Percentiles rank a stretch among this genome's conserved stretches.
Conservation (phyloP, 2,329 filamentous ascomycete genomes). For the Alternaria ventricosa region DNA sequence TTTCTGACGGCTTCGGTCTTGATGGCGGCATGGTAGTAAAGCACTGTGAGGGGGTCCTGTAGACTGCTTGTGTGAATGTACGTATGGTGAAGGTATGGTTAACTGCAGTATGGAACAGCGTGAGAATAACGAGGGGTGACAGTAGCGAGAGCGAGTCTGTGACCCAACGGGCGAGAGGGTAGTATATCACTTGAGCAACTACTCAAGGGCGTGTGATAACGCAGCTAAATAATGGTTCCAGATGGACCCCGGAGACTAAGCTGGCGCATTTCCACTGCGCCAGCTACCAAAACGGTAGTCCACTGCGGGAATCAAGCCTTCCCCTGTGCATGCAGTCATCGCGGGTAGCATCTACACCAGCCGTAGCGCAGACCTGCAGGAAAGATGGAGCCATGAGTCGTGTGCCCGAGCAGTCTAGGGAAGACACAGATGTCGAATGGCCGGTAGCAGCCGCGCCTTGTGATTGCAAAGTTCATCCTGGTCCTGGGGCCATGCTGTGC, state of each 20-base stretch:
- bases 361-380: slow-evolving; percentile 17
- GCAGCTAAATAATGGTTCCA: slow-evolving; percentile 38
- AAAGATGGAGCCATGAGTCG: slow-evolving; percentile 31
- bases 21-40: slow-evolving; percentile 59
- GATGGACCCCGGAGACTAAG: slow-evolving; percentile 36
- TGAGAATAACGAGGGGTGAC: slow-evolving; percentile 14
- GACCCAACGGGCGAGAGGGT: slow-evolving; percentile 28
- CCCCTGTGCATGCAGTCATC: slow-evolving; percentile 34
- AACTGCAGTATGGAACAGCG: slow-evolving; percentile 3
- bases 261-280: slow-evolving; percentile 26
- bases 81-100: slow-evolving; percentile 8
- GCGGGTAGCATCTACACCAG: slow-evolving; percentile 28
- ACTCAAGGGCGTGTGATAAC: slow-evolving; percentile 36
- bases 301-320: slow-evolving; percentile 37
- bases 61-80: slow-evolving; percentile 5
- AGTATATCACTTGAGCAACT: slow-evolving; percentile 38
- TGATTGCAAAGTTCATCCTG: slow-evolving; percentile 29
- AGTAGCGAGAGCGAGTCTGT: slow-evolving; percentile 12
- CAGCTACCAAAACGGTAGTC: slow-evolving; percentile 37
- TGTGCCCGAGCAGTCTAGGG: slow-evolving; percentile 33
- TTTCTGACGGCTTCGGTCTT: slow-evolving; percentile 70
- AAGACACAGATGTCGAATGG: slow-evolving; percentile 30
- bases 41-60: slow-evolving; percentile 4
- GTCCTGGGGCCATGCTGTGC: slow-evolving; percentile 28
- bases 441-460: slow-evolving; percentile 34